A percentile compares a stretch with the other conserved stretches of the same genome.
These are phyloP conservation scores for Trichophyton simii DNA, from an alignment of 2,329 filamentous ascomycete species.

Conservation along the genomic window DNA sequence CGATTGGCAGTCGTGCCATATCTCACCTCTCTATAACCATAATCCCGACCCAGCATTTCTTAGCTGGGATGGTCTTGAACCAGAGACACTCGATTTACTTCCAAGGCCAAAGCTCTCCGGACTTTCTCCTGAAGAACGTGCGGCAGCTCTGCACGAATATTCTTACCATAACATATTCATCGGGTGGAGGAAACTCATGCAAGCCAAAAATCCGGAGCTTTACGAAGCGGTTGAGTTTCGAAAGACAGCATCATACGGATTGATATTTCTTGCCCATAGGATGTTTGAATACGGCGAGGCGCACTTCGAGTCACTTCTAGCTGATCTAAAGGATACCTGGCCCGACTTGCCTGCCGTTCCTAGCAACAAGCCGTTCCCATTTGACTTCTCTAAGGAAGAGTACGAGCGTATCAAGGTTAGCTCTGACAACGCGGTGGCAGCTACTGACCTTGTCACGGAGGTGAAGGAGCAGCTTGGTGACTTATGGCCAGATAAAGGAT, in stretches of 20 bases:
- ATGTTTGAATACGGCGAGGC: slow-evolving; percentile 24
- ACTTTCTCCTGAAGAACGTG: slow-evolving; percentile 17
- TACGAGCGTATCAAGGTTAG: background rate
- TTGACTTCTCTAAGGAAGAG: background rate
- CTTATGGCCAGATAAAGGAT: slow-evolving; percentile 10
- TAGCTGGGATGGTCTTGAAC: slow-evolving; percentile 19
- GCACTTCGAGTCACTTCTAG: slow-evolving; percentile 21
- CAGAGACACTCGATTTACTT: slow-evolving; percentile 6
- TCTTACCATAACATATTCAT: slow-evolving; percentile 9
- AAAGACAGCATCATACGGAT: slow-evolving; percentile 14
- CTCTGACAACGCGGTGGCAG: background rate
- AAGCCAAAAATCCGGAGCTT: slow-evolving; percentile 9
- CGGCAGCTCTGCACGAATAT: slow-evolving; percentile 18
- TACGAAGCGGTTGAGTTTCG: slow-evolving; percentile 10
- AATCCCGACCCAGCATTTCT: slow-evolving; percentile 20
- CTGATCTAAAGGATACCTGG: slow-evolving; percentile 20
- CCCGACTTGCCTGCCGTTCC: slow-evolving; percentile 15
- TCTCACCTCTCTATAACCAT: slow-evolving; percentile 22
- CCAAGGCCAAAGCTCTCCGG: slow-evolving; percentile 13
- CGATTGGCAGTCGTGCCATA: slow-evolving; percentile 23
- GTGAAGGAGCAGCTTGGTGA: slow-evolving; percentile 5
- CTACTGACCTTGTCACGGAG: slow-evolving; percentile 4
- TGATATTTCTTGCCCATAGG: slow-evolving; percentile 21
- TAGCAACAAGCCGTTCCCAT: slow-evolving; percentile 8
- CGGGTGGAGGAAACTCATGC: slow-evolving; percentile 10